A percentile compares a stretch with the other conserved stretches of the same genome.
phyloP scores from a whole-genome alignment of 441 rosid genomes.

The Pelargonium citronellum region DNA sequence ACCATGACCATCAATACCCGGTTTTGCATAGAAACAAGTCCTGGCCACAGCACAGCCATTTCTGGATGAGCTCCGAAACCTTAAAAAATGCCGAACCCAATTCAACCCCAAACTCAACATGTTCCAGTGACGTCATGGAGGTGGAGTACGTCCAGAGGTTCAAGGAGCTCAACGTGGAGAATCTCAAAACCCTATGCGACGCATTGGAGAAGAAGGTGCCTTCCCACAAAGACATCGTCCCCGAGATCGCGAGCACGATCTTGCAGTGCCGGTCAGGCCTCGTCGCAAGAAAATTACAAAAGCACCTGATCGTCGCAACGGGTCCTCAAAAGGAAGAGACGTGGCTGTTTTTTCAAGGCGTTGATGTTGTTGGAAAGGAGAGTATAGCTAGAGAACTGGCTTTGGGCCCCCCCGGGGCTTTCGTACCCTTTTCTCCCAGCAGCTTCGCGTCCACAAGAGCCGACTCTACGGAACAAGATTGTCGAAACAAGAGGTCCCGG shows the following conservation, averaged over 20 bases:
- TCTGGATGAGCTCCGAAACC: background rate
- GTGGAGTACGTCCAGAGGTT: conserved; percentile 40
- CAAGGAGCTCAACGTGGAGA: conserved; percentile 44
- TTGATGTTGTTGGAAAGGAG: conserved; percentile 46
- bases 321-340: conserved; percentile 39
- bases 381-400: conserved; percentile 52
- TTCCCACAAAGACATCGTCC: conserved; percentile 40
- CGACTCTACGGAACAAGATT: conserved; percentile 34
- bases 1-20: conserved; percentile 34
- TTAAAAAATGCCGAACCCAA: background rate
- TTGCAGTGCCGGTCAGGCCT: conserved; percentile 54
- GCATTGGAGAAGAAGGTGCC: conserved; percentile 56
- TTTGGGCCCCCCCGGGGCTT: conserved; percentile 36
- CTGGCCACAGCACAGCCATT: background rate
- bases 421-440: conserved; percentile 44
- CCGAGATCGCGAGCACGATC: conserved; percentile 40
- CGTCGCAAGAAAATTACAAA: conserved; percentile 16
- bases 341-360: conserved; percentile 62
- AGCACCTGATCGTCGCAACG: conserved; percentile 2
- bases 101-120: conserved; percentile 31
- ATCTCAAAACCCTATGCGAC: conserved; percentile 35
- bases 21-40: conserved; percentile 30
- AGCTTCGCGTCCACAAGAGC: conserved; percentile 55
- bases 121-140: conserved; percentile 55
- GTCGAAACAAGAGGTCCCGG: conserved; percentile 47